A percentile compares a stretch with the other conserved stretches of the same genome.
Evolutionary conservation across 2,329 filamentous ascomycete genomes (phyloP).

Genomic region (Tolypocladium tundrense): DNA sequence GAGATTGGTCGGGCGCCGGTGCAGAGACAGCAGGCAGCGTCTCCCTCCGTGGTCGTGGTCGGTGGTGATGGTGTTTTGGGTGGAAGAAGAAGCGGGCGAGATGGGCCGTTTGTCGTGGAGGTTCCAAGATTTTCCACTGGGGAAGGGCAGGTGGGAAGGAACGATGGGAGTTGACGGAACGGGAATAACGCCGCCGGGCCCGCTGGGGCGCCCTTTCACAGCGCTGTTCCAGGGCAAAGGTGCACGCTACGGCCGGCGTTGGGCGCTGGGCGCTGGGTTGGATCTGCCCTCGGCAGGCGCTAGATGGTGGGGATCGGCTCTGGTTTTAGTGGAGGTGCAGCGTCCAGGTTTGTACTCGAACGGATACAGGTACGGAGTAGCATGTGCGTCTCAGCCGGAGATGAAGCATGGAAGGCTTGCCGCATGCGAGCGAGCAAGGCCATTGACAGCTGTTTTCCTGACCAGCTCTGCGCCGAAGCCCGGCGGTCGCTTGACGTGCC

Average conservation of each 20-base stretch:
- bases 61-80: background rate
- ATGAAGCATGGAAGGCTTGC: background rate
- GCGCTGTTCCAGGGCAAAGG: background rate
- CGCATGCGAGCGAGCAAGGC: background rate
- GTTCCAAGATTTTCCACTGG: background rate
- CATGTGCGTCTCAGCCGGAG: background rate
- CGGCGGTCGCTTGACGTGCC: background rate
- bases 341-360: background rate
- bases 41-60: background rate
- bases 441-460: background rate
- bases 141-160: background rate
- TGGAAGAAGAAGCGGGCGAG: background rate
- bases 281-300: background rate
- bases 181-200: constrained; percentile 2
- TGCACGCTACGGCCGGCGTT: background rate
- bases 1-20: background rate
- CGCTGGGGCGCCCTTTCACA: background rate
- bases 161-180: constrained; percentile 11
- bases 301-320: background rate
- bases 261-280: background rate
- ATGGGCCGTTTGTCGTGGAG: background rate
- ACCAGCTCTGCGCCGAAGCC: background rate
- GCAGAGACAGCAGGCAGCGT: background rate
- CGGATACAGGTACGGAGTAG: too few species aligned
- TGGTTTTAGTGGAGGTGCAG: background rate